A percentile compares a stretch with the other conserved stretches of the same genome.
phyloP scores from a whole-genome alignment of 352 stramenopile genomes.

The Pythium vanterpoolii region DNA sequence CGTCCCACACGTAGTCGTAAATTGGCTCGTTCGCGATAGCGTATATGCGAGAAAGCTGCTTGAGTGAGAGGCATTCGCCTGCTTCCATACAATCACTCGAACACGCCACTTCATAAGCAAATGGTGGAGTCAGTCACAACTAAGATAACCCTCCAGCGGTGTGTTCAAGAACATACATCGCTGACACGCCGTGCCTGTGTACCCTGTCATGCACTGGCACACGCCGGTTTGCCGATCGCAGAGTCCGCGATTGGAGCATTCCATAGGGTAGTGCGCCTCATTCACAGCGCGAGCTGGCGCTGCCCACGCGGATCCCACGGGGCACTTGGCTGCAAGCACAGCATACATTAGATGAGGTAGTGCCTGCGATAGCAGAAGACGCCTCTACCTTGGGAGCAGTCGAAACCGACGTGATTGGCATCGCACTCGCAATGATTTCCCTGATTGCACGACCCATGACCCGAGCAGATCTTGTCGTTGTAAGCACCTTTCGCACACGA shows the following conservation, averaged over 20 bases:
- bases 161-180: constrained; percentile 34
- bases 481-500: constrained; percentile 42
- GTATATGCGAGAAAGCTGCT: constrained; percentile 42
- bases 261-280: constrained; percentile 56
- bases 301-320: constrained; percentile 52
- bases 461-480: constrained; percentile 60
- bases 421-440: constrained; percentile 57
- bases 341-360: not conserved
- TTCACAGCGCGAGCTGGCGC: constrained; percentile 45
- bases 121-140: constrained; percentile 10
- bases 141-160: not conserved
- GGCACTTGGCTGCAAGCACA: constrained; percentile 34
- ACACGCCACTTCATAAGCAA: constrained; percentile 48
- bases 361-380: not conserved
- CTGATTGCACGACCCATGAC: constrained; percentile 43
- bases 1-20: constrained; percentile 60
- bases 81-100: constrained; percentile 34
- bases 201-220: constrained; percentile 67
- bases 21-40: constrained; percentile 46
- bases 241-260: constrained; percentile 76
- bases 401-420: constrained; percentile 43
- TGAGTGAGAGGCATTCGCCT: constrained; percentile 68
- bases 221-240: constrained; percentile 50
- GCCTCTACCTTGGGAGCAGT: constrained; percentile 56
- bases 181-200: constrained; percentile 66